Conservation (phyloP, 2,329 filamentous ascomycete species). For the Zymoseptoria brevis region DNA sequence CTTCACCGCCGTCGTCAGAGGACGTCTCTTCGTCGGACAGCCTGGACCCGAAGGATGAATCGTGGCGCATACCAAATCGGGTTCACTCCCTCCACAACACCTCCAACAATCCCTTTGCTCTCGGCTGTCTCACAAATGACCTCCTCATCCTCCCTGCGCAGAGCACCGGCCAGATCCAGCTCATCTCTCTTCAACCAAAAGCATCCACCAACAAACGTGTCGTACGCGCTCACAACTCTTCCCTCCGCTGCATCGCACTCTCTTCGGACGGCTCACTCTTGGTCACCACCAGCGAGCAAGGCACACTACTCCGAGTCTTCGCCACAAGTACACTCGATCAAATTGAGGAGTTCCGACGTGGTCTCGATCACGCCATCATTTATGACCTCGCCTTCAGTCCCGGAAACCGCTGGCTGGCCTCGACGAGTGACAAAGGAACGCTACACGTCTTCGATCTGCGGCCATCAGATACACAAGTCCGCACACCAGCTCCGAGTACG, state of each 20-base stretch:
- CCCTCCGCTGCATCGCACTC: constrained; percentile 69
- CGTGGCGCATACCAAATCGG: constrained; percentile 19
- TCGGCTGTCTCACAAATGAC: constrained; percentile 68
- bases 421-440: constrained; percentile 93
- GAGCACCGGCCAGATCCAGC: constrained; percentile 77
- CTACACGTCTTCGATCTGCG: constrained; percentile 89
- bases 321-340: constrained; percentile 71
- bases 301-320: constrained; percentile 82
- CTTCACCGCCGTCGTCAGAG: constrained; percentile 43
- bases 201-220: constrained; percentile 72
- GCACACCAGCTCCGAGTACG: neutral
- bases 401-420: constrained; percentile 69
- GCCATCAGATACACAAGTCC: constrained; percentile 32
- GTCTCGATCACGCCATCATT: constrained; percentile 79
- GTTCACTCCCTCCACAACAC: constrained; percentile 66
- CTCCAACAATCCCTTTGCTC: constrained; percentile 69
- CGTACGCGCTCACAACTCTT: constrained; percentile 78
- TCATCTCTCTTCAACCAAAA: constrained; percentile 63
- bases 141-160: constrained; percentile 80
- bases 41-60: neutral
- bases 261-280: constrained; percentile 73
- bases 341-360: constrained; percentile 75
- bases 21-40: neutral
- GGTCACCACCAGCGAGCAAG: constrained; percentile 86
- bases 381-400: constrained; percentile 86